These are phyloP conservation scores for Daphne laureola DNA, from an alignment of 441 rosid species.

Conservation along the genomic window DNA sequence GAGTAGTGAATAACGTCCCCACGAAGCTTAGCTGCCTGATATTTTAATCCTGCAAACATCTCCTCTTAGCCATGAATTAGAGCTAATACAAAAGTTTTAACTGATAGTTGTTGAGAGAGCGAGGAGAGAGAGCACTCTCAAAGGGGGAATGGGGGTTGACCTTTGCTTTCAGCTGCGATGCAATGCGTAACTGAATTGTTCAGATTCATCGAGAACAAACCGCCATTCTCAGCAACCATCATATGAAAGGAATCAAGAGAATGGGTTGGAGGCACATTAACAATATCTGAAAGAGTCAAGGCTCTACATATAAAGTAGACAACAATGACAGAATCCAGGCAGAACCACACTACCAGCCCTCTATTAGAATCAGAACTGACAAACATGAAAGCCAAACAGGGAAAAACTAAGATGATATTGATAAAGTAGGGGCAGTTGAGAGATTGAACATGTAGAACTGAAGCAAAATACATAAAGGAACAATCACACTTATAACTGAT, in stretches of 20 bases:
- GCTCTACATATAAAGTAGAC: slow-evolving; percentile 15
- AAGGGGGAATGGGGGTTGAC: slow-evolving; percentile 35
- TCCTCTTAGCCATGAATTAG: slow-evolving; percentile 9
- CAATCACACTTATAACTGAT: too few relatives aligned
- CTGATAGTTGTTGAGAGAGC: not conserved
- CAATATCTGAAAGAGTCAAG: slow-evolving; percentile 71
- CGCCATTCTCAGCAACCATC: slow-evolving; percentile 95
- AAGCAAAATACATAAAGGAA: too few relatives aligned
- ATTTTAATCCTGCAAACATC: slow-evolving; percentile 68
- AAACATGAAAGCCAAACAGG: too few relatives aligned
- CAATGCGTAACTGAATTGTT: slow-evolving; percentile 88
- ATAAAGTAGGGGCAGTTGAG: too few relatives aligned
- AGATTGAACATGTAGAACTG: too few relatives aligned
- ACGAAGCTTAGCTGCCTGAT: slow-evolving; percentile 74
- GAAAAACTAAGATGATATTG: too few relatives aligned
- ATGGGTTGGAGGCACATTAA: slow-evolving; percentile 56
- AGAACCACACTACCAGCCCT: not conserved
- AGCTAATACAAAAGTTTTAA: slow-evolving; percentile 1
- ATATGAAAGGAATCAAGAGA: slow-evolving; percentile 72
- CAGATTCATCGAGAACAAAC: slow-evolving; percentile 89
- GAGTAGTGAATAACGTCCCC: slow-evolving; percentile 83
- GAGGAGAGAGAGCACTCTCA: slow-evolving; percentile 1
- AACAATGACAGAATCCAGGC: not conserved
- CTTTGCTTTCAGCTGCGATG: slow-evolving; percentile 87
- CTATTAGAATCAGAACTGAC: not conserved